These are phyloP conservation scores for Xylogone sp. DNA, from an alignment of 2,329 filamentous ascomycete species.

Conservation along the genomic window DNA sequence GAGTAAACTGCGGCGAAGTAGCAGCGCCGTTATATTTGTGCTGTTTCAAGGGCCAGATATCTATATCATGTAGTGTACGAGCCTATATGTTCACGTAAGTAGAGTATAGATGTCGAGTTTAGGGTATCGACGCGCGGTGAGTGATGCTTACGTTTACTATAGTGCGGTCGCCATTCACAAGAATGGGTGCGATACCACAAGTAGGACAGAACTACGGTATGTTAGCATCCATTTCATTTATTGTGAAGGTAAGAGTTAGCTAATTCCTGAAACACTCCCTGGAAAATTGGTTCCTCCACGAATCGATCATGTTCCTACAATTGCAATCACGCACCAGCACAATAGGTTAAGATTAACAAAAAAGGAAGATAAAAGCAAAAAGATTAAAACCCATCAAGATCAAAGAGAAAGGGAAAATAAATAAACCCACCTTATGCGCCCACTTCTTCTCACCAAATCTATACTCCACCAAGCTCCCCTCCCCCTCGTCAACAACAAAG, in stretches of 20 bases:
- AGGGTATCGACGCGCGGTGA: too few relatives aligned
- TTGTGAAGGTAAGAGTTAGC: neutral
- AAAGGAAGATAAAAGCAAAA: neutral
- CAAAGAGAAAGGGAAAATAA: neutral
- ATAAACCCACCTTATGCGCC: neutral
- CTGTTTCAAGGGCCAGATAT: neutral
- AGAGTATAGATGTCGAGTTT: neutral
- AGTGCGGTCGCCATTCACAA: neutral
- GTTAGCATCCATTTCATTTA: neutral
- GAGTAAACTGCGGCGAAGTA: neutral
- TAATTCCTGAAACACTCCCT: too few relatives aligned
- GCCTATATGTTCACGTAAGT: neutral
- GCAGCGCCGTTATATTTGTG: neutral
- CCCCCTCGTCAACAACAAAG: neutral
- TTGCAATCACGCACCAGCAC: too few relatives aligned
- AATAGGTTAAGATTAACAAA: neutral
- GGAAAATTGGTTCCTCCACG: too few relatives aligned
- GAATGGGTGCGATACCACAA: neutral
- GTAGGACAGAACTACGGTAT: neutral
- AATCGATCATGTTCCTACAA: too few relatives aligned
- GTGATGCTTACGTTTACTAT: neutral
- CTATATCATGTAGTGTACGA: neutral
- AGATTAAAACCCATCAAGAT: neutral
- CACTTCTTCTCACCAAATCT: neutral
- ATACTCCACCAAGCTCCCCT: neutral